These are phyloP conservation scores for Rutstroemia sp. DNA, from an alignment of 2,329 filamentous ascomycete genomes.

Conservation along the genomic window DNA sequence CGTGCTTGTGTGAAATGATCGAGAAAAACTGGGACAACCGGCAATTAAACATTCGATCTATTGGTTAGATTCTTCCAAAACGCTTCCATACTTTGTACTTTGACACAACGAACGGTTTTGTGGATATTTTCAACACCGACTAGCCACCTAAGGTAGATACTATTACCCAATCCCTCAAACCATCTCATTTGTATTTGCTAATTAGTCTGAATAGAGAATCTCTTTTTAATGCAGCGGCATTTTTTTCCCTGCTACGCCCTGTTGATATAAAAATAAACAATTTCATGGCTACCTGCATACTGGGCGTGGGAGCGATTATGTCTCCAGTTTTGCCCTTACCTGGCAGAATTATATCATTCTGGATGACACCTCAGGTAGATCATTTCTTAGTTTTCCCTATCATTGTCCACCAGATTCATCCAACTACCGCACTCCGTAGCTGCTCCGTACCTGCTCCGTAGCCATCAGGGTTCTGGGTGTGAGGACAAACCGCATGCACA, in stretches of 20 bases:
- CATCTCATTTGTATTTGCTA: conserved; percentile 1
- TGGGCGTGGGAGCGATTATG: too few relatives aligned
- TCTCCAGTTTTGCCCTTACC: too few relatives aligned
- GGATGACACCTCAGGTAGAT: too few relatives aligned
- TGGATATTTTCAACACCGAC: too few relatives aligned
- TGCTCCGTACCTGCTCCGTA: not conserved
- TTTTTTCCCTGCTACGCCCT: not conserved
- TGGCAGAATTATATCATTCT: too few relatives aligned
- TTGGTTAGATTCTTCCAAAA: too few relatives aligned
- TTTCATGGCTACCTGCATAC: not conserved
- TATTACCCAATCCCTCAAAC: not conserved
- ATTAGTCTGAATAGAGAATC: not conserved
- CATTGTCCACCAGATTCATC: not conserved
- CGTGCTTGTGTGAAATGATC: too few relatives aligned
- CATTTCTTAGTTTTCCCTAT: not conserved
- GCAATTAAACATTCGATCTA: too few relatives aligned
- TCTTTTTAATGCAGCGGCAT: not conserved
- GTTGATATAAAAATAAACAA: not conserved
- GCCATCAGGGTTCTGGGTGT: not conserved
- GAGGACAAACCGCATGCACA: too few relatives aligned
- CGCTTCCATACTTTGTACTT: too few relatives aligned
- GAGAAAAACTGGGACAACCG: too few relatives aligned
- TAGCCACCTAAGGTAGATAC: not conserved
- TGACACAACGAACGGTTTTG: too few relatives aligned
- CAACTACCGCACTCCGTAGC: not conserved